Evolutionary conservation across 495 filamentous ascomycete genomes (phyloP).

Genomic region (Neurospora sp.): DNA sequence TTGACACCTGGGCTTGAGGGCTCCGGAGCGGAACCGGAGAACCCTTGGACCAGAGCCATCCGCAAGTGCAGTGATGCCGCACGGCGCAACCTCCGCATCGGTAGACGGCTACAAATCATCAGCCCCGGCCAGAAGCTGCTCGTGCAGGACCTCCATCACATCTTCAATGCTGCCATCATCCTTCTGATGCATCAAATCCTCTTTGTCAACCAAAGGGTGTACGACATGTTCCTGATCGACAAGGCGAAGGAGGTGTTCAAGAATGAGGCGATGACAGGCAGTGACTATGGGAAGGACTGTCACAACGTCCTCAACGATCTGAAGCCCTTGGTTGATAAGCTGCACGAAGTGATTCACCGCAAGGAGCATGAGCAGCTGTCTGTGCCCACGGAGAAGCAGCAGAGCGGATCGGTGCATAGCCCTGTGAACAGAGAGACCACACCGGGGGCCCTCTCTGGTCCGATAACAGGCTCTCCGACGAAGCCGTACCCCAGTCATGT

Average conservation of each 20-base stretch:
- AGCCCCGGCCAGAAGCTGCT: conserved; percentile 18
- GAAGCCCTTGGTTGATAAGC: conserved; percentile 8
- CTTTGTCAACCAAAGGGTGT: conserved; percentile 16
- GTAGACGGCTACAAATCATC: conserved; percentile 13
- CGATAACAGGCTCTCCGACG: neutral
- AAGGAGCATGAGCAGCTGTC: neutral
- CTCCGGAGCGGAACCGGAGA: conserved; percentile 9
- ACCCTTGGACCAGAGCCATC: conserved; percentile 11
- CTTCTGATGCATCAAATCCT: conserved; percentile 28
- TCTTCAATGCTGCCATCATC: conserved; percentile 36
- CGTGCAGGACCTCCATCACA: conserved; percentile 28
- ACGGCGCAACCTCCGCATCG: conserved; percentile 24
- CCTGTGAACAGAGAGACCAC: neutral
- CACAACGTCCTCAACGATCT: conserved; percentile 16
- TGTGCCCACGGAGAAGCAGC: conserved; percentile 5
- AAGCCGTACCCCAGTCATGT: neutral
- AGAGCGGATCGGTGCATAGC: neutral
- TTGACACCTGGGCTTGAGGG: conserved; percentile 6
- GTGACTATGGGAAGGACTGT: conserved; percentile 20
- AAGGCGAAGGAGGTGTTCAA: conserved; percentile 22
- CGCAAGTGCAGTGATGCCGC: conserved; percentile 24
- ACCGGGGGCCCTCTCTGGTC: neutral
- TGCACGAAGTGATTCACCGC: conserved; percentile 14
- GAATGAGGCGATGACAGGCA: conserved; percentile 13
- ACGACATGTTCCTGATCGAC: conserved; percentile 13